A percentile compares a stretch with the other conserved stretches of the same genome.
These are phyloP conservation scores for Rhynchosporium secalis DNA, from an alignment of 2,329 filamentous ascomycete genomes.

Conservation along the genomic window DNA sequence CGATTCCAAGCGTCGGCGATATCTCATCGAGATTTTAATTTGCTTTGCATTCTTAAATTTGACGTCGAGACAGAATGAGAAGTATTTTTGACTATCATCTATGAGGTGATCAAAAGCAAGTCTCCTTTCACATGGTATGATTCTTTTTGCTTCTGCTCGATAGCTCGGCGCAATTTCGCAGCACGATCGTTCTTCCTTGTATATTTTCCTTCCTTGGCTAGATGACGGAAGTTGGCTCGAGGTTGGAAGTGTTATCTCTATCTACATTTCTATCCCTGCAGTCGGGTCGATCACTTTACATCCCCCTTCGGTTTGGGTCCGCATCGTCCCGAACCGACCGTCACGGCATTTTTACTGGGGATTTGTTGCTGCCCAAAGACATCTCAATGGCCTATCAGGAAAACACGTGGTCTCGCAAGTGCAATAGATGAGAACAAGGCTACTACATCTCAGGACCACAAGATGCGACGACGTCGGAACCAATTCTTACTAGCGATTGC, in stretches of 20 bases:
- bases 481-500: background rate
- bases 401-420: constrained; percentile 3
- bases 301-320: constrained; percentile 2
- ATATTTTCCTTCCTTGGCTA: background rate
- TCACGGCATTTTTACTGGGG: background rate
- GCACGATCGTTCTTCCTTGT: constrained; percentile 4
- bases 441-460: background rate
- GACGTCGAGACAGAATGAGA: constrained; percentile 6
- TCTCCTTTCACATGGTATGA: constrained; percentile 4
- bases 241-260: constrained; percentile 5
- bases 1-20: constrained; percentile 2
- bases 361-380: constrained; percentile 6
- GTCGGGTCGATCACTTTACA: background rate
- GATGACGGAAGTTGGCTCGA: constrained; percentile 5
- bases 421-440: constrained; percentile 3
- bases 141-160: background rate
- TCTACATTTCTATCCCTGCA: constrained; percentile 12
- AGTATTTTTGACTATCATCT: background rate
- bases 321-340: constrained; percentile 1
- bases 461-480: background rate
- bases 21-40: background rate
- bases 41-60: constrained; percentile 2
- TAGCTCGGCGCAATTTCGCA: background rate
- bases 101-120: constrained; percentile 1
- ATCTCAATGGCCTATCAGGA: background rate